These are phyloP conservation scores for Trichoderma sp. DNA, from an alignment of 2,329 filamentous ascomycete species.

Conservation along the genomic window DNA sequence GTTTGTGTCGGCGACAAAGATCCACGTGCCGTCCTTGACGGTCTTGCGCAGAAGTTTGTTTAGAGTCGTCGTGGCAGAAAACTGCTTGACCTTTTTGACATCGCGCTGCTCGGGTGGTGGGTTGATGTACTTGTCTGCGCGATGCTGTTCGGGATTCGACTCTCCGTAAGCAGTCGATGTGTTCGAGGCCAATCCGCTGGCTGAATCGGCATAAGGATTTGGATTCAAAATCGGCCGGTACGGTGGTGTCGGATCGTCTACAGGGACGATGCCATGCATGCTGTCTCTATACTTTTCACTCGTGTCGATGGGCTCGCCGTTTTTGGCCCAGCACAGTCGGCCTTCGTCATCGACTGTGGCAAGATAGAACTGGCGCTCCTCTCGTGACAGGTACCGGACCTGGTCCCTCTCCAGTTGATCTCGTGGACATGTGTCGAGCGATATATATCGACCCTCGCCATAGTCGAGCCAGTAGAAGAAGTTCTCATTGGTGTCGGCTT, in stretches of 20 bases:
- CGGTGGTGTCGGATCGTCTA: conserved; percentile 57
- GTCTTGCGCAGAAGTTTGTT: conserved; percentile 76
- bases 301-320: conserved; percentile 74
- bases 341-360: conserved; percentile 74
- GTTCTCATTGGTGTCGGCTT: conserved; percentile 72
- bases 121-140: conserved; percentile 63
- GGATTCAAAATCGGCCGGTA: conserved; percentile 4
- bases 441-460: conserved; percentile 69
- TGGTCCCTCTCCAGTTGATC: conserved; percentile 73
- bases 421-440: conserved; percentile 69
- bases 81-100: conserved; percentile 53
- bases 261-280: conserved; percentile 67
- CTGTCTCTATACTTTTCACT: conserved; percentile 75
- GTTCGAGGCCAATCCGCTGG: background rate
- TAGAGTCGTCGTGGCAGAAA: conserved; percentile 70
- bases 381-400: conserved; percentile 78
- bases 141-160: conserved; percentile 55
- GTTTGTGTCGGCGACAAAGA: conserved; percentile 84
- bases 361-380: conserved; percentile 78
- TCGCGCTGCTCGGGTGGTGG: conserved; percentile 61
- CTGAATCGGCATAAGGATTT: conserved; percentile 2
- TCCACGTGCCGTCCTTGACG: conserved; percentile 87
- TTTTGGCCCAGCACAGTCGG: conserved; percentile 83
- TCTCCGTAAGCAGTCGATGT: conserved; percentile 28
- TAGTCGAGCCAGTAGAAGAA: conserved; percentile 94